phyloP scores from a whole-genome alignment of 208 protist genomes.

The Porcisia deanei region DNA sequence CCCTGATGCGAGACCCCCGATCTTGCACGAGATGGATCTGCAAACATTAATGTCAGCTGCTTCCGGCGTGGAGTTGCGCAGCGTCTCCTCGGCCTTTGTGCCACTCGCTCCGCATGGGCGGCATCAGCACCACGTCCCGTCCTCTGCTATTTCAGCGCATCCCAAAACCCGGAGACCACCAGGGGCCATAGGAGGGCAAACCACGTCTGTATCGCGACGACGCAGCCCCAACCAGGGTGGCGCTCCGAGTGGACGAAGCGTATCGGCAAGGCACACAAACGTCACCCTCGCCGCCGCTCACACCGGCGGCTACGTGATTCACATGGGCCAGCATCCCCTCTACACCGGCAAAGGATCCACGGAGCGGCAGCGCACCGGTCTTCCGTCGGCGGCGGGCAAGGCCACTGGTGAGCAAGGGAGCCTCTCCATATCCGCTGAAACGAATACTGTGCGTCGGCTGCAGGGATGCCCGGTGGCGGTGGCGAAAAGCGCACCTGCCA shows the following conservation, averaged over 20 bases:
- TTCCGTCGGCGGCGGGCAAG: background rate
- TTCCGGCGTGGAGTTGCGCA: background rate
- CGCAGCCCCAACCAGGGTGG: background rate
- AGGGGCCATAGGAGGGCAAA: background rate
- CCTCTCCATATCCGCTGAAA: constrained; percentile 20
- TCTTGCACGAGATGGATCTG: constrained; percentile 4
- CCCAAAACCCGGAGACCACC: background rate
- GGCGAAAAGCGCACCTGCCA: background rate
- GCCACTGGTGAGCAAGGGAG: background rate
- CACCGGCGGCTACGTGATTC: constrained; percentile 1
- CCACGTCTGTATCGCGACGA: background rate
- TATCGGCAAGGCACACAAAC: background rate
- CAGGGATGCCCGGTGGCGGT: background rate
- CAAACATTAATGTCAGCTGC: background rate
- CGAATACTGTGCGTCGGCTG: constrained; percentile 21
- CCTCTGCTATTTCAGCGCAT: background rate
- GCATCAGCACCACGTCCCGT: background rate
- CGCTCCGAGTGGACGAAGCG: background rate
- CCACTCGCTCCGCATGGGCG: background rate
- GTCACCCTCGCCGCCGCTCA: background rate
- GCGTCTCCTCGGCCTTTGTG: background rate
- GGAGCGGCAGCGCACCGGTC: background rate
- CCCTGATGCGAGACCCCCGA: constrained; percentile 4
- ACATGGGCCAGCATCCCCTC: constrained; percentile 19
- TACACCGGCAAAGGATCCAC: constrained; percentile 10